Conservation (phyloP, 2,329 filamentous ascomycete genomes). For the Hypoxylon sp. region DNA sequence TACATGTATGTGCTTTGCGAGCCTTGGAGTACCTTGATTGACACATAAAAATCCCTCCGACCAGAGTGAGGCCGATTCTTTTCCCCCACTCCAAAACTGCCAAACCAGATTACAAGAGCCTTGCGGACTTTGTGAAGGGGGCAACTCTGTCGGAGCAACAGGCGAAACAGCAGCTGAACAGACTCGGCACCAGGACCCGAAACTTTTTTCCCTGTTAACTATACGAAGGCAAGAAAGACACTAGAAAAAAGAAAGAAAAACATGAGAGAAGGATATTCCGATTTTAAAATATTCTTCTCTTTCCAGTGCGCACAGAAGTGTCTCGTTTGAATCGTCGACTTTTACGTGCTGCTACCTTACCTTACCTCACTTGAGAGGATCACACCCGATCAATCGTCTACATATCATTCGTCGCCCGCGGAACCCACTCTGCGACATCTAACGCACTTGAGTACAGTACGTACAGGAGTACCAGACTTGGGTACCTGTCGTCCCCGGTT, state of each 20-base stretch:
- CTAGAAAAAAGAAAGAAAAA: constrained; percentile 10
- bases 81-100: constrained; percentile 29
- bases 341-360: constrained; percentile 15
- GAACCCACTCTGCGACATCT: constrained; percentile 27
- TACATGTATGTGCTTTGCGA: constrained; percentile 10
- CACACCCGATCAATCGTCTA: constrained; percentile 27
- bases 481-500: constrained; percentile 35
- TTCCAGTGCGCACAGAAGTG: constrained; percentile 17
- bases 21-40: constrained; percentile 20
- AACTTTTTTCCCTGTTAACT: constrained; percentile 18
- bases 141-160: constrained; percentile 40
- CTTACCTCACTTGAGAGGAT: constrained; percentile 11
- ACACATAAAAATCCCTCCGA: constrained; percentile 25
- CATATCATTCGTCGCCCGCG: constrained; percentile 30
- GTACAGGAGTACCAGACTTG: constrained; percentile 30
- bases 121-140: constrained; percentile 40
- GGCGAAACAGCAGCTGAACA: constrained; percentile 37
- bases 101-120: constrained; percentile 32
- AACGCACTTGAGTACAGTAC: too few relatives aligned
- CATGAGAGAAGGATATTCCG: constrained; percentile 14
- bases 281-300: constrained; percentile 25
- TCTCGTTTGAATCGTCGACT: constrained; percentile 22
- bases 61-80: constrained; percentile 27
- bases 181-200: constrained; percentile 23
- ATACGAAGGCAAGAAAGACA: constrained; percentile 5